Evolutionary conservation across 78 protist species (phyloP).

Genomic region (Speleostelium caveatum): DNA sequence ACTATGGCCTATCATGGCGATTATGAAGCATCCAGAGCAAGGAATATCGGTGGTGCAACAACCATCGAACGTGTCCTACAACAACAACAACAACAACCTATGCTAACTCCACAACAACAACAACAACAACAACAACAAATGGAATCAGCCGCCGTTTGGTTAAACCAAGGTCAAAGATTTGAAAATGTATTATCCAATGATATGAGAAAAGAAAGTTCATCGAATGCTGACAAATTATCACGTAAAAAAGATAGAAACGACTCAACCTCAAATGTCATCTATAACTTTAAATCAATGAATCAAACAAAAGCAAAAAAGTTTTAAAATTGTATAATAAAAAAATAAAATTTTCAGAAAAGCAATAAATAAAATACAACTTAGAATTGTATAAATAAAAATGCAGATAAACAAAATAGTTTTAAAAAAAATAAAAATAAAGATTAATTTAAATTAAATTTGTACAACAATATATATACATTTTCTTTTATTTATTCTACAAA

Average conservation of each 20-base stretch:
- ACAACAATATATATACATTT: too few relatives aligned
- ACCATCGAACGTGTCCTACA: neutral
- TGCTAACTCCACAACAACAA: neutral
- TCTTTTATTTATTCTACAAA: too few relatives aligned
- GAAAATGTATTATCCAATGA: conserved; percentile 21
- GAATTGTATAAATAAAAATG: too few relatives aligned
- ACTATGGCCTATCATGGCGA: conserved; percentile 45
- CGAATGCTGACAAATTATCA: neutral
- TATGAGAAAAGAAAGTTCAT: conserved; percentile 20
- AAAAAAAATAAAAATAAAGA: too few relatives aligned
- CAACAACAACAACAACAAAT: conserved; percentile 13
- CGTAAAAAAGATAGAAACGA: conserved; percentile 39
- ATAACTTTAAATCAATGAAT: conserved; percentile 38
- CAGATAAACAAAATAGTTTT: too few relatives aligned
- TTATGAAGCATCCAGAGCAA: conserved; percentile 37
- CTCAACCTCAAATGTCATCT: conserved; percentile 54
- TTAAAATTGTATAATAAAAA: too few relatives aligned
- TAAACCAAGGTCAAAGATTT: conserved; percentile 47
- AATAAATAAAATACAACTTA: too few relatives aligned
- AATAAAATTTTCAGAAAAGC: too few relatives aligned
- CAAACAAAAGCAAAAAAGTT: conserved; percentile 41
- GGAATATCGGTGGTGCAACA: neutral
- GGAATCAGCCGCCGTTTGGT: neutral
- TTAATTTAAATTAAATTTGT: too few relatives aligned
- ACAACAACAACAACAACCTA: neutral